Base-by-base conservation (phyloP, 768 basidiomycete species). In the Lactarius sanguifluus region DNA sequence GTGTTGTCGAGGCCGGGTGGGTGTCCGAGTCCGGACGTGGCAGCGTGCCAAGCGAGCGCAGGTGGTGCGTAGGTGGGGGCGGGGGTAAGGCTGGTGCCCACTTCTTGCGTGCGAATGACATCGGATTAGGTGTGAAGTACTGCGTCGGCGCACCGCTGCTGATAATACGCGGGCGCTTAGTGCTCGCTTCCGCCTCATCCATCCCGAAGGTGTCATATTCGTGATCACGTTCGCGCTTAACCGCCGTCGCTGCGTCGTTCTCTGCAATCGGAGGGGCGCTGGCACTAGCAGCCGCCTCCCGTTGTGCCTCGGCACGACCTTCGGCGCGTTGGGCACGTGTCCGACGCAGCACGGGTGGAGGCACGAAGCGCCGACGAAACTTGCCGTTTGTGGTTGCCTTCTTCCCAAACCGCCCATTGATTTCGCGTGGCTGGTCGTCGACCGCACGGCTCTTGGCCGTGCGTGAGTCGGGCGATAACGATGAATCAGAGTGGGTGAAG, bases 321-420 rank as follows among this genome's bases (percentile, higher is more conserved):
- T 69, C 71, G 13, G 70, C 69, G 18, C 67, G 69, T 13, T 72
- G 54, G 32, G 72, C 45, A 61, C 70, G 61, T 50, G 69, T 62
- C 28, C 64, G 67, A 38, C 57, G 55, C 57, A 13, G 38, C 30
- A 28, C 57, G 18, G 61, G 64, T 54, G 57, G 41, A 58, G 50
- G 56, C 41, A 36, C 57, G 34, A 59, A 2, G 38, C 50, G 67
- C 7, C 55, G 66, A 71, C 80, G 78, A 66, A 78, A 79, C 71
- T 75, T 78, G 59, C 82, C 81, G 57, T 82, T 79, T 15, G 80
- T 82, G 20, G 76, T 77, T 41, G 77, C 79, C 73, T 89, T 88
- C 77, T 83, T 86, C 41, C 86, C 87, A 69, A 90, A 90, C 20
- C 87, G 80, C 52, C 88, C 88, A 68, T 89, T 88, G 20, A 76